A percentile compares a stretch with the other conserved stretches of the same genome.
phyloP scores from a whole-genome alignment of 139 green algal genomes.

The Haematococcus lacustris region DNA sequence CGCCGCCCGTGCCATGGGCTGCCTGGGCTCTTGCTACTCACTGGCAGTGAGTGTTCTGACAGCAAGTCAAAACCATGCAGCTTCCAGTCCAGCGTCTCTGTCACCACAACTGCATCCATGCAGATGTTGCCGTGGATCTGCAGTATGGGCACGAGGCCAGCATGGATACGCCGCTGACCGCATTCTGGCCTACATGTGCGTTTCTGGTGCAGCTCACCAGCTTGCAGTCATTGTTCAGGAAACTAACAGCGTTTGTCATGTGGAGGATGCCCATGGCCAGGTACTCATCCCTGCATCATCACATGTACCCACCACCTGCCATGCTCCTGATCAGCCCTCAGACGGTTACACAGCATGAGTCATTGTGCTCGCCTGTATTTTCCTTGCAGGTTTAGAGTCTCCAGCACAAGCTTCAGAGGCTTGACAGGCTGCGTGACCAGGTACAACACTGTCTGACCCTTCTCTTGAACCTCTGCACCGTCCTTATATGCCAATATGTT shows the following conservation, averaged over 20 bases:
- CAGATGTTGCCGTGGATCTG: conserved; percentile 90
- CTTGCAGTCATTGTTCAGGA: conserved; percentile 93
- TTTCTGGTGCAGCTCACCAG: conserved; percentile 54
- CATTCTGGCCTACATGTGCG: not conserved
- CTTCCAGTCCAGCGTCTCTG: conserved; percentile 88
- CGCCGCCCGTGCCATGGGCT: too few species aligned
- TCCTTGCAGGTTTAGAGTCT: conserved; percentile 44
- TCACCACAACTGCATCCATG: conserved; percentile 80
- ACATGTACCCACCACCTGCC: not conserved
- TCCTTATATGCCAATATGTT: conserved; percentile 80
- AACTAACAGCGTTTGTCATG: conserved; percentile 83
- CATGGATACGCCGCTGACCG: too few species aligned
- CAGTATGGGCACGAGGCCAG: too few species aligned
- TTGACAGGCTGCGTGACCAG: conserved; percentile 78
- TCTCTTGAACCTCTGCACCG: conserved; percentile 69
- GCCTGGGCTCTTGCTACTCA: too few species aligned
- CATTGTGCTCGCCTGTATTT: conserved; percentile 34
- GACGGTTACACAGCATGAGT: not conserved
- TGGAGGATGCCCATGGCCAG: conserved; percentile 82
- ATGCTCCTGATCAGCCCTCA: too few species aligned
- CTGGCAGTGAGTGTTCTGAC: conserved; percentile 58
- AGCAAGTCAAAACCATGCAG: conserved; percentile 88
- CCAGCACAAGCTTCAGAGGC: conserved; percentile 56
- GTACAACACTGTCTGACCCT: conserved; percentile 58
- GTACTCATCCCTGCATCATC: conserved; percentile 70